Base-by-base conservation (phyloP, 148 eudicot genomes). In the Camellia granthamiana region DNA sequence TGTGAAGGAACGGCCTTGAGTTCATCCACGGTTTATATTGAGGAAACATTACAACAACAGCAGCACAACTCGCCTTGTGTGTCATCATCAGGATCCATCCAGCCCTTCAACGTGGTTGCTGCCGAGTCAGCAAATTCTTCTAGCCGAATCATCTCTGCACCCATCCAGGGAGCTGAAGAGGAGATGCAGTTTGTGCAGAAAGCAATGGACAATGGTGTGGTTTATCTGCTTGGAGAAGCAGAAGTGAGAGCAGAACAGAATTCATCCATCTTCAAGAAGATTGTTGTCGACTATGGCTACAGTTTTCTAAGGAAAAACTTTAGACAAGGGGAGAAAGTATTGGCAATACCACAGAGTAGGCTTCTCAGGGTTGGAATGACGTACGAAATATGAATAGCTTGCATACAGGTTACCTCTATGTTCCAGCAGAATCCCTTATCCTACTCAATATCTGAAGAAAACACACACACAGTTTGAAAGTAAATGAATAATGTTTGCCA, bases 301-400 rank as follows among this genome's bases (percentile, higher is more conserved):
- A 77, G 61, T 56, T 90, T 90, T 78, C 71, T 90, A 15, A 83
- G 90, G 84, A 90, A 82, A 65, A 91, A 87, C 72, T 86, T 78
- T 76, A 84, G 91, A 51, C 73, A 86, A 71, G 88, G 85, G 54
- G 88, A 85, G 58, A 84, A 85, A 47, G 73, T 72, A 18, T 43
- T 89, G 86, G 87, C 84, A 3, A 81, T 83, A 41, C 89, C 89
- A n/a, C 78, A 78, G 56, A 77, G 78, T 23, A 81, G 85, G 78
- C 86, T 89, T 70, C 85, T 89, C 1, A 84, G 85, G 72, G 89
- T 89, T 66, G 91, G 89, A 41, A 89, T 89, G 88, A 84, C 87
- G 0, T 86, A 87, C 63, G 88, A 88, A 78, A 61, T 88, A 76
- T 88, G 69, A 69, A 30, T 30, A 1, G 38, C 38, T 30, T 30